phyloP scores from a whole-genome alignment of 768 basidiomycete genomes.

The Fibroporia radiculosa region DNA sequence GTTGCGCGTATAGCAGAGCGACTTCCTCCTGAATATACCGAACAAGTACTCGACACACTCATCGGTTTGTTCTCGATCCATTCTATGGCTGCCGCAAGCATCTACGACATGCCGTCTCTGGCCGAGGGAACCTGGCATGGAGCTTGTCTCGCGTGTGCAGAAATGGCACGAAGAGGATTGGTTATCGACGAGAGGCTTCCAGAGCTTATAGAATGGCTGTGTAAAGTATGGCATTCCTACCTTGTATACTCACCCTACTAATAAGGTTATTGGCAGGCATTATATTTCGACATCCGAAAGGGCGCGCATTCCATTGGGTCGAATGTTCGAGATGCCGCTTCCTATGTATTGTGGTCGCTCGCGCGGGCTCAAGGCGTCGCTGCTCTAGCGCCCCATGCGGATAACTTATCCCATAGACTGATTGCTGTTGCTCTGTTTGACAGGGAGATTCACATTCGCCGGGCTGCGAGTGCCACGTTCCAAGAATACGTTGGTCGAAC shows the following conservation, averaged over 20 bases:
- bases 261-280: constrained; percentile 47
- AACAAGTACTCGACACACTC: constrained; percentile 78
- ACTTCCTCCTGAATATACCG: constrained; percentile 64
- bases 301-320: constrained; percentile 92
- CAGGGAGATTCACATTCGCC: constrained; percentile 87
- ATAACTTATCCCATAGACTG: constrained; percentile 59
- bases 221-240: constrained; percentile 45
- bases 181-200: constrained; percentile 50
- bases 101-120: constrained; percentile 66
- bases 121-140: constrained; percentile 95
- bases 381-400: constrained; percentile 52
- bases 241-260: background rate
- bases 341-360: constrained; percentile 93
- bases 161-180: constrained; percentile 80
- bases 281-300: constrained; percentile 88
- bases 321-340: constrained; percentile 88
- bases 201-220: constrained; percentile 68
- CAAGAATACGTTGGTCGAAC: constrained; percentile 95
- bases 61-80: constrained; percentile 74
- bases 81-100: constrained; percentile 49
- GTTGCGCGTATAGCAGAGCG: constrained; percentile 78
- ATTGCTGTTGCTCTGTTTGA: constrained; percentile 83
- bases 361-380: constrained; percentile 66
- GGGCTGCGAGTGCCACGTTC: constrained; percentile 95
- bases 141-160: constrained; percentile 84